Percentiles rank a stretch among this genome's conserved stretches.
These are phyloP conservation scores for Aspergillus affinis DNA, from an alignment of 495 filamentous ascomycete species.

Conservation along the genomic window DNA sequence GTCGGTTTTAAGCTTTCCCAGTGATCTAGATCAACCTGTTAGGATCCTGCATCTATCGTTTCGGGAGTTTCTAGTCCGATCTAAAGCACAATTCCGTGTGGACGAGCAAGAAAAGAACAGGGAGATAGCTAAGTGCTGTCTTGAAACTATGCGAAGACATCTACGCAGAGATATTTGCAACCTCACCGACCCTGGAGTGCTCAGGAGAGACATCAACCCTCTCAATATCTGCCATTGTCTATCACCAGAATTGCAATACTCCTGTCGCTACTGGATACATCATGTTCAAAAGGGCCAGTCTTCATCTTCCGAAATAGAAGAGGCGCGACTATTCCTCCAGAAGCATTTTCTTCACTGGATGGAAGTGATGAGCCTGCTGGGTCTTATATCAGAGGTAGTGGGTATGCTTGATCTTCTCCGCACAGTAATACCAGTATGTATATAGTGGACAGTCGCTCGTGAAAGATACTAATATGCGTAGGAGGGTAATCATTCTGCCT, in stretches of 20 bases:
- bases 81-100: constrained; percentile 27
- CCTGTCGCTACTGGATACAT: constrained; percentile 44
- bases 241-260: constrained; percentile 34
- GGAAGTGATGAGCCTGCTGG: constrained; percentile 43
- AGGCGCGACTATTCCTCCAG: constrained; percentile 36
- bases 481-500: constrained; percentile 23
- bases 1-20: constrained; percentile 27
- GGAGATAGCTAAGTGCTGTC: constrained; percentile 15
- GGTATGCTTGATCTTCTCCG: constrained; percentile 2
- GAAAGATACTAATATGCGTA: constrained; percentile 3
- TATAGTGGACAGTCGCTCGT: constrained; percentile 13
- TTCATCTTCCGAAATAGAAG: constrained; percentile 20
- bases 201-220: constrained; percentile 21
- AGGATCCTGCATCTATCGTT: constrained; percentile 27
- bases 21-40: constrained; percentile 19
- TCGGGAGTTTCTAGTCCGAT: constrained; percentile 29
- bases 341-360: constrained; percentile 49
- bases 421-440: constrained; percentile 9
- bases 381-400: constrained; percentile 28
- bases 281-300: constrained; percentile 39
- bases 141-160: constrained; percentile 29
- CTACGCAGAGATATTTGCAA: constrained; percentile 42
- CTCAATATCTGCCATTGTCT: constrained; percentile 23
- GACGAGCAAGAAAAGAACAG: constrained; percentile 20
- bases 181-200: constrained; percentile 24